Evolutionary conservation across 306 rosid genomes (phyloP), one percentile per base, ranked within the genome.

Genomic region (Citrullus colocynthis): DNA sequence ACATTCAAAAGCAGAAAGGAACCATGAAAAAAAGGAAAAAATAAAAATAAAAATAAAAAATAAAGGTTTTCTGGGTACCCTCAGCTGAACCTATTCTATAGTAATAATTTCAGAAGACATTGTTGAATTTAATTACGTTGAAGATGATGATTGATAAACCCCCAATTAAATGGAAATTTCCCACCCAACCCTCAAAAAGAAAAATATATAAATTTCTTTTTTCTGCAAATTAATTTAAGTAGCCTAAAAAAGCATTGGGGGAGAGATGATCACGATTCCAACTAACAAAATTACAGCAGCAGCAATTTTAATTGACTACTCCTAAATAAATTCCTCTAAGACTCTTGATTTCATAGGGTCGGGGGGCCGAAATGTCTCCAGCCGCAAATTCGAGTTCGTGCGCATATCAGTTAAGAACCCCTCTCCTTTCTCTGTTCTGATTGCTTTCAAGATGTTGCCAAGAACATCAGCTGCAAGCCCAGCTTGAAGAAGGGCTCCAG

Each of bases 401-500:
- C 74, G 71, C 34, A 89, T 80, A 61, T 90, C 93, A 0, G 79
- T 84, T 2, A 95, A 79, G 82, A 80, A 71, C 3, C 12, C 65
- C 1, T 92, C 98, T 4, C 98, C 98, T 78, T 86, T 87, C 71
- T 87, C 92, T 6, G 45, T 24, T 79, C 80, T 79, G 87, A 95
- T 90, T 8, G 39, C 79, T 82, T 92, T 93, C 88, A 95, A 84
- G 15, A 78, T 66, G 81, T 81, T 85, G 55, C 97, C 98, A 70
- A 92, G 84, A 81, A 95, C 92, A 75, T 95, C 89, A 15, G 83
- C 97, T 34, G 97, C 97, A 73, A 95, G 90, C 80, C 97, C 97
- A 6, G 2, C 59, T 78, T 88, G 65, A 30, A 80, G 75, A 71
- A 95, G 97, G 65, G 41, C 71, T 17, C 97, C 96, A 11, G 91